A percentile compares a stretch with the other conserved stretches of the same genome.
phyloP scores from a whole-genome alignment of 2,329 filamentous ascomycete species.

The Beauveria scarabaeidicola region DNA sequence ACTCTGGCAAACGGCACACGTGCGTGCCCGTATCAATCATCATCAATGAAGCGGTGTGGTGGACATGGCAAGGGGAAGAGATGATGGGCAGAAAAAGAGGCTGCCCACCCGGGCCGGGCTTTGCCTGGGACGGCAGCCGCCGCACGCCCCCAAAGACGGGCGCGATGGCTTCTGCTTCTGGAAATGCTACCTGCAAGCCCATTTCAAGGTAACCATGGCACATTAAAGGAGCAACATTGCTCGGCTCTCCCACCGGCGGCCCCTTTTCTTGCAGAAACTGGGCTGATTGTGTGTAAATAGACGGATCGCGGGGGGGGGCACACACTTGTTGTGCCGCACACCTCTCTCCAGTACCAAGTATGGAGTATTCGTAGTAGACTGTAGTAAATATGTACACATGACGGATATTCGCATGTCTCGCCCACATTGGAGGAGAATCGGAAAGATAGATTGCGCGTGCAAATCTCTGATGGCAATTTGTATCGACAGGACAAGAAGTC shows the following conservation, averaged over 20 bases:
- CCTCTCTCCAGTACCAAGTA: not conserved
- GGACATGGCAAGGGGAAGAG: not conserved
- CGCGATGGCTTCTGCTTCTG: conserved; percentile 2
- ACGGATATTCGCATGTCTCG: too few species aligned
- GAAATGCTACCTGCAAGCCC: conserved; percentile 6
- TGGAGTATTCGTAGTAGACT: too few species aligned
- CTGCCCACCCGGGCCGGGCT: not conserved
- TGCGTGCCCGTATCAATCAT: conserved; percentile 4
- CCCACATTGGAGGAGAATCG: not conserved
- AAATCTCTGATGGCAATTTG: conserved; percentile 6
- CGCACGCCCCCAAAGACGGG: not conserved
- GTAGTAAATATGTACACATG: too few species aligned
- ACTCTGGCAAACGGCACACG: not conserved
- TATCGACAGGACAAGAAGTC: not conserved
- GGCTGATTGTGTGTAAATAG: not conserved
- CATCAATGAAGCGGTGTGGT: conserved; percentile 8
- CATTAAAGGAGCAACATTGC: conserved; percentile 6
- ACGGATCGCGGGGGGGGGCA: conserved; percentile 5
- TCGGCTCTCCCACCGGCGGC: not conserved
- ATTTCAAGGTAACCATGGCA: conserved; percentile 7
- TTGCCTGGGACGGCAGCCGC: not conserved
- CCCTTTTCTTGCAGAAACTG: not conserved
- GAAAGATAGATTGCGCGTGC: conserved; percentile 6
- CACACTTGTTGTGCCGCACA: not conserved
- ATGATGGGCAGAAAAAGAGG: not conserved